Percentiles rank a stretch among this genome's conserved stretches.
phyloP scores from a whole-genome alignment of 352 stramenopile species.

The Globisporangium heterothallicum region DNA sequence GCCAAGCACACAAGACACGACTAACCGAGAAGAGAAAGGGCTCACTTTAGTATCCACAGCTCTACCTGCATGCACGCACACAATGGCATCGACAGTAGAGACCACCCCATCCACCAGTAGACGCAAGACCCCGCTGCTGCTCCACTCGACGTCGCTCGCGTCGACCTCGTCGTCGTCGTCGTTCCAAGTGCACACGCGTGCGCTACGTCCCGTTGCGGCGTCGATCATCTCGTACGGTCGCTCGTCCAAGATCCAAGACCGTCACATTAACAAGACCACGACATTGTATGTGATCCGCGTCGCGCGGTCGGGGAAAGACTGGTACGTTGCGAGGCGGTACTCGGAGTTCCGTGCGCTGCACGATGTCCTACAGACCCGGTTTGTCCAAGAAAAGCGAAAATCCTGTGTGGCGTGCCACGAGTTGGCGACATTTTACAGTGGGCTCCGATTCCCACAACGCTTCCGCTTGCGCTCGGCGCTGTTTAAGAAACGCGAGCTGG shows the following conservation, averaged over 20 bases:
- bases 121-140: too few relatives aligned
- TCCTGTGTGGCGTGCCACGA: constrained; percentile 42
- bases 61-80: too few relatives aligned
- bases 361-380: constrained; percentile 26
- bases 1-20: too few relatives aligned
- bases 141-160: constrained; percentile 9
- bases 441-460: constrained; percentile 48
- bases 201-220: constrained; percentile 52
- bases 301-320: constrained; percentile 41
- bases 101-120: too few relatives aligned
- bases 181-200: constrained; percentile 37
- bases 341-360: constrained; percentile 68
- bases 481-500: constrained; percentile 49
- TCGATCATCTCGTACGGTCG: constrained; percentile 67
- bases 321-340: constrained; percentile 73
- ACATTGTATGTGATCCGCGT: constrained; percentile 76
- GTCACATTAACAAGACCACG: constrained; percentile 28
- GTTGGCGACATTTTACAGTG: constrained; percentile 35
- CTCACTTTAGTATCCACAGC: too few relatives aligned
- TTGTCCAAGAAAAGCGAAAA: constrained; percentile 14
- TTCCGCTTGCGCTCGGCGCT: constrained; percentile 44
- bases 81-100: too few relatives aligned
- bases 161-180: constrained; percentile 12
- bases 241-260: constrained; percentile 33
- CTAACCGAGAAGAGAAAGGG: too few relatives aligned